phyloP scores from a whole-genome alignment of 2,329 filamentous ascomycete species.

The Aspergillus pseudonomiae region DNA sequence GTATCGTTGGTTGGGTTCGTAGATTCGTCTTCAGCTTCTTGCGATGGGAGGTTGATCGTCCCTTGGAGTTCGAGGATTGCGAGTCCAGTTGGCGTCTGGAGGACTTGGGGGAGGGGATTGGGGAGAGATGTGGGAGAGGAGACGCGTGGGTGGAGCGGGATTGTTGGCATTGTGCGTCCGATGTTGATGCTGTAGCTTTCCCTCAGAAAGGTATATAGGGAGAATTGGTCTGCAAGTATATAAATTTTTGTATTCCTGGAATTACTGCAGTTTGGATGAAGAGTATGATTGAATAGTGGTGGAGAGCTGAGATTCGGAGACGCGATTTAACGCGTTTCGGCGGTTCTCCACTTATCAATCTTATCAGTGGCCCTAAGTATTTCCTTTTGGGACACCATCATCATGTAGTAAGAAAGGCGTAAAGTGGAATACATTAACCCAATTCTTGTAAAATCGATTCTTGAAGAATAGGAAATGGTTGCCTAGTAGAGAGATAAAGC shows the following conservation, averaged over 20 bases:
- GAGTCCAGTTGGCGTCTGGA: constrained; percentile 86
- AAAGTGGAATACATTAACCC: not conserved
- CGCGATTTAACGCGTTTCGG: not conserved
- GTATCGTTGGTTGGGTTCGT: constrained; percentile 16
- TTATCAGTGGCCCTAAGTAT: not conserved
- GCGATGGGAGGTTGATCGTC: constrained; percentile 73
- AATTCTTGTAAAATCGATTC: not conserved
- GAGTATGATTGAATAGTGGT: not conserved
- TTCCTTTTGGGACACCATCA: not conserved
- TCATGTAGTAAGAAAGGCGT: not conserved
- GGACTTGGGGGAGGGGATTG: constrained; percentile 74
- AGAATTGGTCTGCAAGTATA: not conserved
- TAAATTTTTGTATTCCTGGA: not conserved
- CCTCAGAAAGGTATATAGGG: not conserved
- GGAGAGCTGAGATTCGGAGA: not conserved
- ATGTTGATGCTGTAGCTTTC: not conserved
- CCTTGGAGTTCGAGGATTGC: constrained; percentile 93
- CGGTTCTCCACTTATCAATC: not conserved
- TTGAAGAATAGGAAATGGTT: not conserved
- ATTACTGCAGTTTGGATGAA: not conserved
- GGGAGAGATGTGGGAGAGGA: constrained; percentile 14
- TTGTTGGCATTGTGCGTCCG: constrained; percentile 42
- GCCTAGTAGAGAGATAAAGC: too few species aligned
- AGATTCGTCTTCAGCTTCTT: constrained; percentile 33
- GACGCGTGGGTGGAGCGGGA: constrained; percentile 40